These are phyloP conservation scores for Grosmannia clavigera DNA, from an alignment of 2,329 filamentous ascomycete genomes.

Conservation along the genomic window DNA sequence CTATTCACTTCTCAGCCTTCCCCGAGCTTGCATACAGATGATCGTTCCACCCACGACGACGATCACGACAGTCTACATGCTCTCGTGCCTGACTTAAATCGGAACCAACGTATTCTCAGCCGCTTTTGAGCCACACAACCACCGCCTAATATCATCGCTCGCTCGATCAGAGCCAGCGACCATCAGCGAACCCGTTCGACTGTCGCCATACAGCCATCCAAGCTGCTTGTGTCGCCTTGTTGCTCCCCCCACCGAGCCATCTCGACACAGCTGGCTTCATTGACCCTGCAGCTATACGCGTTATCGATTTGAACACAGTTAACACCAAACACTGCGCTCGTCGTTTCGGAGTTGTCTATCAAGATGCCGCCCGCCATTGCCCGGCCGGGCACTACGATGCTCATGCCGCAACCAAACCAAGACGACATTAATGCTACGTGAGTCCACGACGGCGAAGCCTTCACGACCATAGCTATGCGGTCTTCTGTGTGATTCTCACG, in stretches of 20 bases:
- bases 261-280: not conserved
- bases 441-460: not conserved
- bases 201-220: not conserved
- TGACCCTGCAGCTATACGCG: not conserved
- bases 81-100: not conserved
- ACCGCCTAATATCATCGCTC: not conserved
- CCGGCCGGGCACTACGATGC: constrained; percentile 1
- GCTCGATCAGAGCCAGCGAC: not conserved
- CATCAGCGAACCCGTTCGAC: not conserved
- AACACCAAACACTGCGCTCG: not conserved
- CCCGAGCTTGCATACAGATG: not conserved
- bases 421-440: constrained; percentile 15
- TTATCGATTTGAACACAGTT: not conserved
- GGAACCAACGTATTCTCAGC: not conserved
- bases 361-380: constrained; percentile 8
- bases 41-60: not conserved
- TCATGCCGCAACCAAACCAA: constrained; percentile 9
- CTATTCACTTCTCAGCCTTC: not conserved
- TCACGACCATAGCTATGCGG: no score
- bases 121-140: not conserved
- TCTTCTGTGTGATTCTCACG: not conserved
- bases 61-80: not conserved
- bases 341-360: not conserved
- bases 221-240: not conserved
- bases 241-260: not conserved